These are phyloP conservation scores for Exsudoporus frostii DNA, from an alignment of 768 basidiomycete genomes.

Conservation along the genomic window DNA sequence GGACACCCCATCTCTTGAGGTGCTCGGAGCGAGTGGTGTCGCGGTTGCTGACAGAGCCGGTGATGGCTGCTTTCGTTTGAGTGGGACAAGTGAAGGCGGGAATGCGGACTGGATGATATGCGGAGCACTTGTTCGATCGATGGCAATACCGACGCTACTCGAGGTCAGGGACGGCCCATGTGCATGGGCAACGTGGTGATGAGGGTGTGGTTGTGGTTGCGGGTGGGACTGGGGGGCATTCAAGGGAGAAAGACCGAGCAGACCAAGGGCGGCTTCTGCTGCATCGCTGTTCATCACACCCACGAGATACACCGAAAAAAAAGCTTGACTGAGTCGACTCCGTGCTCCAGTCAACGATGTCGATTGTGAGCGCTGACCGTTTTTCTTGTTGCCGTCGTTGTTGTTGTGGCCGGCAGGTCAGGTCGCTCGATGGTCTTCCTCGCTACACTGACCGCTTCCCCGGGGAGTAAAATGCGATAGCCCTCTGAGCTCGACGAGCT, in stretches of 20 bases:
- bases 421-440: slow-evolving; percentile 4
- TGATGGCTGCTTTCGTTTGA: slow-evolving; percentile 40
- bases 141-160: slow-evolving; percentile 20
- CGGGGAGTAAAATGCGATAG: background rate
- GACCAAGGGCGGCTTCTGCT: slow-evolving; percentile 56
- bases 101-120: slow-evolving; percentile 22
- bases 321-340: slow-evolving; percentile 1
- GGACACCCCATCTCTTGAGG: slow-evolving; percentile 6
- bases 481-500: slow-evolving; percentile 13
- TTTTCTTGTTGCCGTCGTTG: slow-evolving; percentile 18
- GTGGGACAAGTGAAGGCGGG: slow-evolving; percentile 34
- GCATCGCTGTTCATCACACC: slow-evolving; percentile 51
- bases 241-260: slow-evolving; percentile 47
- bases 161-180: slow-evolving; percentile 30
- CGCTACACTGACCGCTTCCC: slow-evolving; percentile 3
- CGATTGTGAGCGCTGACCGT: slow-evolving; percentile 10
- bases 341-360: slow-evolving; percentile 10
- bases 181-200: slow-evolving; percentile 23
- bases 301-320: slow-evolving; percentile 7
- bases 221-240: slow-evolving; percentile 30
- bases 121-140: slow-evolving; percentile 21
- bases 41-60: slow-evolving; percentile 15
- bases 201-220: slow-evolving; percentile 23
- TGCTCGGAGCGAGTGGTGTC: slow-evolving; percentile 7
- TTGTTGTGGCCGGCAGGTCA: background rate